Evolutionary conservation across 73 alveolate species (phyloP).

Genomic region (Tetrahymena borealis): DNA sequence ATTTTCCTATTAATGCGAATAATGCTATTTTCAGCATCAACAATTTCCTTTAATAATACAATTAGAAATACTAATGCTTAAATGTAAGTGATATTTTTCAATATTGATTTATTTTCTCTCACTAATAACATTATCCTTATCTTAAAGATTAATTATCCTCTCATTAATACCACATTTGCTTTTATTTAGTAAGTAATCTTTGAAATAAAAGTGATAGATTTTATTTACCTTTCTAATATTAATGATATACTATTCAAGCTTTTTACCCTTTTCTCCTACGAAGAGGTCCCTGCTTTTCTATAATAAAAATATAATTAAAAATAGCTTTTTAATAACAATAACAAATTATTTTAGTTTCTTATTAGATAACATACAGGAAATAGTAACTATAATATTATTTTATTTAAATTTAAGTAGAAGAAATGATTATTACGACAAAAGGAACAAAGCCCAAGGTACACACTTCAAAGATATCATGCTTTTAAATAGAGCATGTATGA

Average conservation of each 20-base stretch:
- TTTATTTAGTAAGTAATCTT: neutral
- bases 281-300: neutral
- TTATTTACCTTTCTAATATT: neutral
- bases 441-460: constrained; percentile 7
- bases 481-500: constrained; percentile 18
- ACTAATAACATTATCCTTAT: no score
- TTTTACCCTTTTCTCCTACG: neutral
- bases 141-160: no score
- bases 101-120: no score
- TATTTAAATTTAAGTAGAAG: neutral
- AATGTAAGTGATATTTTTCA: neutral
- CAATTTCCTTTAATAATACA: no score
- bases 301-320: neutral
- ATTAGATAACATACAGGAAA: no score
- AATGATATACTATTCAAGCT: neutral
- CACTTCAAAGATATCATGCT: constrained; percentile 28
- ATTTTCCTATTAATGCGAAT: no score
- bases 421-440: neutral
- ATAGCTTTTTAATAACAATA: no score
- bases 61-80: no score
- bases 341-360: no score
- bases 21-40: no score
- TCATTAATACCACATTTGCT: no score
- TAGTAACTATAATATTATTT: neutral
- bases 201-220: neutral